Evolutionary conservation across 2,329 filamentous ascomycete species (phyloP), one percentile per base, ranked within the genome.

Genomic region (Beauveria australis): DNA sequence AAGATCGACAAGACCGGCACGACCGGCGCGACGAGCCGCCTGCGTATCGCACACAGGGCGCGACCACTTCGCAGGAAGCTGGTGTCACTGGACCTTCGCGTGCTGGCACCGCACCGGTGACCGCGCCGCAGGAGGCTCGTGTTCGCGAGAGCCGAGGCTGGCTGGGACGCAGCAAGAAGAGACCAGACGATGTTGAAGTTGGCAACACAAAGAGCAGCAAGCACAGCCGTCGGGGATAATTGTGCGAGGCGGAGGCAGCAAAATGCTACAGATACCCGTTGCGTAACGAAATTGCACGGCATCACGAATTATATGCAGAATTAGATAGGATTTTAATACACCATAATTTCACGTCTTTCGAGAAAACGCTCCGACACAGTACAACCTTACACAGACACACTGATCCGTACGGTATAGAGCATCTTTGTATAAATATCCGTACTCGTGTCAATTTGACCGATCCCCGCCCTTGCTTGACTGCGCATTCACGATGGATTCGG

Each of bases 131-230:
- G 3, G 59, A 61, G 28, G 70, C 67, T n/a, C 66, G 66, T 22
- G 67, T 70, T 24, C 68, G 64, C 12, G 65, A 68, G 40, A 65
- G 64, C 46, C 63, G 70, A 18, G 64, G 69, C 14, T 66, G 67
- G 47, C 69, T 63, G 61, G 64, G 72, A 14, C 68, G 70, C 28
- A 67, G 65, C 62, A 69, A 63, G 61, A 53, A 65, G 41, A 70
- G 67, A 16, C 68, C 64, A 3, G 67, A 65, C 1, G 72, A 74
- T 53, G 58, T 70, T 18, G 72, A 74, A 63, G 68, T 63, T 64
- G 72, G 69, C 16, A 62, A 66, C 5, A 46, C 56, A 3, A 12
- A 24, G 49, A 53, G 19, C 22, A 40, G 19, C 7, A 59, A 59
- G 48, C 40, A 33, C 28, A 40, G 48, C 53, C 55, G 33, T 54